Conservation (phyloP, 1,139 yeast species). For the Diutina siamensis region DNA sequence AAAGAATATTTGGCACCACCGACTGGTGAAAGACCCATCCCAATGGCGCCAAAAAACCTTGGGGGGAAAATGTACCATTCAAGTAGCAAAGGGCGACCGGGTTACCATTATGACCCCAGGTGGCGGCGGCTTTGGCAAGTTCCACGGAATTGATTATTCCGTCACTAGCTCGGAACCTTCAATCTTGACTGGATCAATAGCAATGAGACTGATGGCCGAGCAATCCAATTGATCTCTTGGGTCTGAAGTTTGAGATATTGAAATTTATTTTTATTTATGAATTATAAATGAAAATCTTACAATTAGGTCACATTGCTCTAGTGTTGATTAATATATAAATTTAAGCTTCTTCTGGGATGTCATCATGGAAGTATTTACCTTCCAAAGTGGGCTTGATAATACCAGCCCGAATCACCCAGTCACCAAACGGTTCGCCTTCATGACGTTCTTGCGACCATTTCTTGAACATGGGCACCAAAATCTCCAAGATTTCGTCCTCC, state of each 20-base stretch:
- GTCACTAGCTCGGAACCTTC: not conserved
- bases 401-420: slow-evolving; percentile 77
- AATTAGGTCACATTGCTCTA: not conserved
- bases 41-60: slow-evolving; percentile 18
- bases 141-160: not conserved
- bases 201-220: not conserved
- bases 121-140: slow-evolving; percentile 34
- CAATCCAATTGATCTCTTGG: not conserved
- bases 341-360: slow-evolving; percentile 68
- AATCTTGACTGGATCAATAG: not conserved
- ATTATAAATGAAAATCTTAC: no score
- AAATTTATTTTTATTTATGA: no score
- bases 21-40: slow-evolving; percentile 14
- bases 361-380: slow-evolving; percentile 93
- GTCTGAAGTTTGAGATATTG: no score
- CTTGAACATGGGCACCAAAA: slow-evolving; percentile 77
- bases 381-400: slow-evolving; percentile 80
- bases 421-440: slow-evolving; percentile 94
- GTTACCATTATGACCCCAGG: slow-evolving; percentile 39
- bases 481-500: slow-evolving; percentile 77
- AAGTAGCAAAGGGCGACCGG: slow-evolving; percentile 29
- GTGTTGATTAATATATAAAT: not conserved
- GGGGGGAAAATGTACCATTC: slow-evolving; percentile 34
- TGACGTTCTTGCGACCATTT: slow-evolving; percentile 88
- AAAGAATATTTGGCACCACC: slow-evolving; percentile 36